Base-by-base conservation (phyloP, 139 green algal species). In the Chlorella sp. region DNA sequence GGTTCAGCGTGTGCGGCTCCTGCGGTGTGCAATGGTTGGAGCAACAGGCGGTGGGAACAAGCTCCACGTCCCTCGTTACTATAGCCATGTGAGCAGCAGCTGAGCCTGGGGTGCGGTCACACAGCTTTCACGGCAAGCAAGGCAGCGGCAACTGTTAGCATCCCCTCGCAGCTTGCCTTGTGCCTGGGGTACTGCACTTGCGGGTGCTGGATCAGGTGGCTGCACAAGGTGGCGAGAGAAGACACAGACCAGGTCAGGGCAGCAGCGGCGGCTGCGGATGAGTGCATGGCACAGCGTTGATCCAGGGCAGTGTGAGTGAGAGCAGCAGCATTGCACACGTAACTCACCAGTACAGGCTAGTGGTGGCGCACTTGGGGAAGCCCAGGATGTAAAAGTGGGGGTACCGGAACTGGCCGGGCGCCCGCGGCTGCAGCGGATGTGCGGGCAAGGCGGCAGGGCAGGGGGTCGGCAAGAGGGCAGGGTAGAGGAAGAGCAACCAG, bases 341-440 rank as follows among this genome's bases (percentile, higher is more conserved):
- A 2, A 6, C 36, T 81, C 75, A 81, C 75, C 76, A 82, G 76
- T 82, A 82, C 13, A 82, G 57, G 57, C 30, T 57, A 4, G 76
- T 82, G 25, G 76, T 82, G 57, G 76, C 76, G 60, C 76, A 82
- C 36, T 82, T 82, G 26, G 76, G 76, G 60, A 82, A 82, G 11
- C 76, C 76, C 15, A 82, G 56, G 0, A 82, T 63, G 26, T 73
- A 57, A 39, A 82, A 82, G 76, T 82, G 76, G 0, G 76, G 76
- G 76, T 63, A 82, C 12, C 76, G 76, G 36, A 82, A 82, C 76
- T 82, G 76, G 18, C 76, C 76, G 21, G 76, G 76, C 9, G 76
- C 76, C 5, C 76, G 36, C 25, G 76, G 76, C 76, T 82, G 76
- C 60, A 41, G 74, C 18, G 17, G 18, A 51, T n/a, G n/a, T 20